Evolutionary conservation across 306 rosid genomes (phyloP).

Genomic region (Glycine tomentella): DNA sequence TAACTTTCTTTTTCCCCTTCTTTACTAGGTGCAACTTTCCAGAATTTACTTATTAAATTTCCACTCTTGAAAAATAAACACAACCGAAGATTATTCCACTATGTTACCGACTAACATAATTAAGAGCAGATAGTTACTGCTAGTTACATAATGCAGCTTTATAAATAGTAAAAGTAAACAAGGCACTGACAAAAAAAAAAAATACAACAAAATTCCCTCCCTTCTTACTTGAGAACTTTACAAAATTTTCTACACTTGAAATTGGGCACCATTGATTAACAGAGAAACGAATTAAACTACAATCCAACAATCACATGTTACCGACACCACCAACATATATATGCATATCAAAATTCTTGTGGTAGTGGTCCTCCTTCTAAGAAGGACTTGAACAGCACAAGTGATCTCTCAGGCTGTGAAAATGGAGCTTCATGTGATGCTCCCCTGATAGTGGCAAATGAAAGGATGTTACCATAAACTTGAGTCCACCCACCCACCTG

Average conservation of each 20-base stretch:
- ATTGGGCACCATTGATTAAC: background rate
- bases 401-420: conserved; percentile 95
- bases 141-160: conserved; percentile 1
- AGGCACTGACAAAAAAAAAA: no score
- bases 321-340: background rate
- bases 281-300: conserved; percentile 29
- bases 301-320: conserved; percentile 26
- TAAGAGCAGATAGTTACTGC: background rate
- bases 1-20: no score
- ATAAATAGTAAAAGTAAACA: background rate
- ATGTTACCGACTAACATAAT: no score
- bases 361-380: conserved; percentile 76
- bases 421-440: conserved; percentile 99
- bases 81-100: no score
- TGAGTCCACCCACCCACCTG: conserved; percentile 99
- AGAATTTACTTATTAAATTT: no score
- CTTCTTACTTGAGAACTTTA: background rate
- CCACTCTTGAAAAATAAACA: no score
- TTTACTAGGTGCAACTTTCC: no score
- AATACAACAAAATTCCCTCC: background rate
- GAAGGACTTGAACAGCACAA: conserved; percentile 85
- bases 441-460: conserved; percentile 94
- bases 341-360: conserved; percentile 57
- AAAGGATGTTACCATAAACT: conserved; percentile 82
- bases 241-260: conserved; percentile 37